Percentiles rank a stretch among this genome's conserved stretches.
Evolutionary conservation across 805 yeast species (phyloP).

Genomic region (Schizosaccharomyces japonicus): DNA sequence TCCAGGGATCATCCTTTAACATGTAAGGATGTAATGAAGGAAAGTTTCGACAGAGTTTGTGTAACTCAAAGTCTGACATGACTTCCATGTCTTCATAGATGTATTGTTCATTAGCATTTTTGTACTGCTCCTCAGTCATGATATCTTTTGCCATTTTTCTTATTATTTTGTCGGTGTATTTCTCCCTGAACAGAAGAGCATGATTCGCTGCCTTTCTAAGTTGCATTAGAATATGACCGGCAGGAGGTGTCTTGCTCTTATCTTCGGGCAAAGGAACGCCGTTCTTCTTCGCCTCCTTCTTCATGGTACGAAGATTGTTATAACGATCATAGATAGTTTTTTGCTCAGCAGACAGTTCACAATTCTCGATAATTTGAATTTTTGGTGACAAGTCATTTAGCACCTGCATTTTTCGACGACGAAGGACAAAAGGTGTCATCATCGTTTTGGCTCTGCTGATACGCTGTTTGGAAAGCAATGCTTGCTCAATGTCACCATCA

Average conservation of each 20-base stretch:
- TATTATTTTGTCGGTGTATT: conserved; percentile 33
- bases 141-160: conserved; percentile 51
- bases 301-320: conserved; percentile 6
- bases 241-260: not conserved
- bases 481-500: conserved; percentile 15
- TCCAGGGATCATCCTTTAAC: conserved; percentile 26
- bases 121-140: conserved; percentile 57
- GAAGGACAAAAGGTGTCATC: conserved; percentile 93
- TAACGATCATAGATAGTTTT: conserved; percentile 32
- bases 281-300: conserved; percentile 1
- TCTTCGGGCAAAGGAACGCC: not conserved
- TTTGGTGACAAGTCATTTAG: conserved; percentile 71
- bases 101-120: conserved; percentile 44
- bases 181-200: conserved; percentile 56
- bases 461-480: conserved; percentile 72
- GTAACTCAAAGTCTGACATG: conserved; percentile 78
- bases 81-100: conserved; percentile 86
- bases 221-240: conserved; percentile 41
- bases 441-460: conserved; percentile 80
- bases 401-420: conserved; percentile 83
- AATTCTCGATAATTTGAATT: conserved; percentile 34
- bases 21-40: conserved; percentile 36
- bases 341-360: conserved; percentile 36
- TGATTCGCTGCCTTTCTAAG: conserved; percentile 83
- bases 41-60: conserved; percentile 47